Evolutionary conservation across 352 stramenopile species (phyloP).

Genomic region (Phytophthora hibernalis): DNA sequence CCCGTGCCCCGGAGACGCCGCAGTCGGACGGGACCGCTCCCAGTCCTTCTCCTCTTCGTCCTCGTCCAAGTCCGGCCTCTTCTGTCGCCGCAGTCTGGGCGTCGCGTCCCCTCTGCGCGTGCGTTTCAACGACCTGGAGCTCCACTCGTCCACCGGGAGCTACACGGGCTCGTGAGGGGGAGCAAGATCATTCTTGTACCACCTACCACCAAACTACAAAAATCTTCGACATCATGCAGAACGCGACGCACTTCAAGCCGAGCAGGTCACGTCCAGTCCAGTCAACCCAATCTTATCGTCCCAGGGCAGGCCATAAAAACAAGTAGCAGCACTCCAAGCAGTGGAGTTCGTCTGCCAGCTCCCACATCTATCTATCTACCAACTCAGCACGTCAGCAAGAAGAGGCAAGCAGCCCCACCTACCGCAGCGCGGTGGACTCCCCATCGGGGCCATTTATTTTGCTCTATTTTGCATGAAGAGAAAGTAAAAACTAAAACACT

Average conservation of each 20-base stretch:
- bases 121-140: slow-evolving; percentile 68
- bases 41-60: slow-evolving; percentile 50
- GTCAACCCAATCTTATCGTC: slow-evolving; percentile 16
- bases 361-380: slow-evolving; percentile 25
- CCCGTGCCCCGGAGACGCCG: slow-evolving; percentile 37
- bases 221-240: slow-evolving; percentile 9
- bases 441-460: slow-evolving; percentile 41
- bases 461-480: slow-evolving; percentile 38
- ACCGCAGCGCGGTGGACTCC: slow-evolving; percentile 11
- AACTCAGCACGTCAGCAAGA: slow-evolving; percentile 18
- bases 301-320: slow-evolving; percentile 36
- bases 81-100: slow-evolving; percentile 73
- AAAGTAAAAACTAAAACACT: slow-evolving; percentile 39
- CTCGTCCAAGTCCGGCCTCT: slow-evolving; percentile 69
- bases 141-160: slow-evolving; percentile 65
- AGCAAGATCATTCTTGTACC: slow-evolving; percentile 6
- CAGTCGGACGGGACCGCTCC: slow-evolving; percentile 26
- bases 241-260: slow-evolving; percentile 7
- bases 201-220: slow-evolving; percentile 17
- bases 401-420: slow-evolving; percentile 29
- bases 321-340: slow-evolving; percentile 28
- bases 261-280: slow-evolving; percentile 25
- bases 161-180: slow-evolving; percentile 60
- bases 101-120: slow-evolving; percentile 68
- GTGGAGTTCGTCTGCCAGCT: slow-evolving; percentile 23